These are phyloP conservation scores for Sclerospora graminicola DNA, from an alignment of 352 stramenopile genomes.

Conservation along the genomic window DNA sequence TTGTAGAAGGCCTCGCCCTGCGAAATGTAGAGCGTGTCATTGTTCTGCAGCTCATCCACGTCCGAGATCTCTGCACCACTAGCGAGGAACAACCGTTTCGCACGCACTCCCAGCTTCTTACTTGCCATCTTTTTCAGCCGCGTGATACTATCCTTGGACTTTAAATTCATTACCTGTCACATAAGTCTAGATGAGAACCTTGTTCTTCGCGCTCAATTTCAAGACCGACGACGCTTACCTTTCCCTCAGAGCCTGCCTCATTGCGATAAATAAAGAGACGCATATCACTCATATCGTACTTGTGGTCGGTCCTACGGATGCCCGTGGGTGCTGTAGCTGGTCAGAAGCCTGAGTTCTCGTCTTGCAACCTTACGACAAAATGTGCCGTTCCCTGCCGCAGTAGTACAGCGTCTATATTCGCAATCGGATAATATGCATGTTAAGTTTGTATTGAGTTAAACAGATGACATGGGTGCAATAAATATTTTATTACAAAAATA, in stretches of 20 bases:
- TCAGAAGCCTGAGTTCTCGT: constrained; percentile 13
- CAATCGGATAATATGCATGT: neutral
- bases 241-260: constrained; percentile 70
- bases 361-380: constrained; percentile 26
- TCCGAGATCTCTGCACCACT: constrained; percentile 77
- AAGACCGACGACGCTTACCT: constrained; percentile 19
- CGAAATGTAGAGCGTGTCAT: constrained; percentile 83
- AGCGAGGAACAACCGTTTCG: constrained; percentile 69
- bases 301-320: neutral
- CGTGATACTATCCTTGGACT: constrained; percentile 51
- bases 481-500: constrained; percentile 3
- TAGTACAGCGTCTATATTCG: constrained; percentile 9
- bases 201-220: neutral
- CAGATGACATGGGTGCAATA: neutral
- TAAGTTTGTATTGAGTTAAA: neutral
- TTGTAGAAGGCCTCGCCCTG: constrained; percentile 83
- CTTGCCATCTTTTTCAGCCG: constrained; percentile 77
- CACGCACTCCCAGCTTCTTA: constrained; percentile 76
- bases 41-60: constrained; percentile 84
- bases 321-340: constrained; percentile 5
- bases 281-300: constrained; percentile 59
- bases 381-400: constrained; percentile 10
- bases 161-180: constrained; percentile 70
- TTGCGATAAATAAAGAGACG: constrained; percentile 84
- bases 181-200: neutral